phyloP scores from a whole-genome alignment of 2,329 filamentous ascomycete species.

The Aureobasidium lini region DNA sequence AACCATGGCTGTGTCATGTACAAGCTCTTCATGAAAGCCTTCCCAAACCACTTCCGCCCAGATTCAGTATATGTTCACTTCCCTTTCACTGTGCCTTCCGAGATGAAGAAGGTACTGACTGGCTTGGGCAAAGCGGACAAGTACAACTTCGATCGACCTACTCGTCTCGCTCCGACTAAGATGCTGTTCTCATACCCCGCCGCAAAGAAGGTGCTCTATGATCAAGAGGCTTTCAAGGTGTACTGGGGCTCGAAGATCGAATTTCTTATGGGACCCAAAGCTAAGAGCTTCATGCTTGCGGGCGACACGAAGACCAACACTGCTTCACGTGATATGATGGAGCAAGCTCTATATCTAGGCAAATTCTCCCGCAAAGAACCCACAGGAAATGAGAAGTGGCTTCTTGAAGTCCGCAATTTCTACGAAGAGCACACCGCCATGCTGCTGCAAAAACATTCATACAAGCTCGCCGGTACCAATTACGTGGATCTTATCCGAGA shows the following conservation, averaged over 20 bases:
- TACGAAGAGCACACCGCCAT: slow-evolving; percentile 42
- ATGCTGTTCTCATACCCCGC: slow-evolving; percentile 41
- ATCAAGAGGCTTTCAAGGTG: slow-evolving; percentile 39
- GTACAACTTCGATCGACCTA: slow-evolving; percentile 32
- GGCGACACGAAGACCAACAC: slow-evolving; percentile 37
- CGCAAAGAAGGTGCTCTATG: slow-evolving; percentile 35
- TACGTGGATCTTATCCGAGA: slow-evolving; percentile 44
- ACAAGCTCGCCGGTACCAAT: slow-evolving; percentile 37
- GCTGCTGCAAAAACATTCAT: slow-evolving; percentile 38
- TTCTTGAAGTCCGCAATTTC: slow-evolving; percentile 38
- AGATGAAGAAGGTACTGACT: slow-evolving; percentile 38
- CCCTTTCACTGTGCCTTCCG: slow-evolving; percentile 41
- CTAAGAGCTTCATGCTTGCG: slow-evolving; percentile 42
- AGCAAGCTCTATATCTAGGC: slow-evolving; percentile 35
- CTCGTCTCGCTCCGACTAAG: slow-evolving; percentile 25
- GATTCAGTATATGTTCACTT: slow-evolving; percentile 45
- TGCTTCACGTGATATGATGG: slow-evolving; percentile 37
- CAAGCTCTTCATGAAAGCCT: slow-evolving; percentile 44
- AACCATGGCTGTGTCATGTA: slow-evolving; percentile 46
- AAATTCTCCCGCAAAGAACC: slow-evolving; percentile 22
- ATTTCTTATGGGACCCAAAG: slow-evolving; percentile 37
- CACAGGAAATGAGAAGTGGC: slow-evolving; percentile 34
- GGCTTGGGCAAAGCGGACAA: slow-evolving; percentile 34
- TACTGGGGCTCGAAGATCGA: slow-evolving; percentile 40
- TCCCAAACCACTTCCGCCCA: slow-evolving; percentile 42